Conservation (phyloP, 129 eudicot species). For the Chrysanthemum lavandulifolium region DNA sequence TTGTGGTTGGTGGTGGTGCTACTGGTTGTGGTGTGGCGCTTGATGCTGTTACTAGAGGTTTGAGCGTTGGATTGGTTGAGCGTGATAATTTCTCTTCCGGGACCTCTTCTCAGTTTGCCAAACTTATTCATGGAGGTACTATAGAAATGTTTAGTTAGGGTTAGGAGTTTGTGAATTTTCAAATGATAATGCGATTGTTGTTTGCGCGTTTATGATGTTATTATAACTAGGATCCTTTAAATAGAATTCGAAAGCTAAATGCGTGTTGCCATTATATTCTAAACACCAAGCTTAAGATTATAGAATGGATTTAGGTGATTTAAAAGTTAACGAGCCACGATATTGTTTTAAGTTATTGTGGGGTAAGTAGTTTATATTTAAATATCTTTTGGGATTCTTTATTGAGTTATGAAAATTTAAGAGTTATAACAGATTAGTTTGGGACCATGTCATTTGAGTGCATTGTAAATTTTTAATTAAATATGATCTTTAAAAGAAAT, state of each 20-base stretch:
- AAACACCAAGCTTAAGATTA: too few species aligned
- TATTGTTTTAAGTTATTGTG: not conserved
- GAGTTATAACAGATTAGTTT: not conserved
- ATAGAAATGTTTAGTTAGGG: not conserved
- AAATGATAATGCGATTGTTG: too few species aligned
- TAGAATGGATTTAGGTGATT: not conserved
- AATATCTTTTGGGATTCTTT: not conserved
- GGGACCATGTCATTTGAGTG: not conserved
- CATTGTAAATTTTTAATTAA: not conserved
- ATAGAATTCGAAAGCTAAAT: too few species aligned
- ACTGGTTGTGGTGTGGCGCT: conserved; percentile 94
- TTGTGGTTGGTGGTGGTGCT: conserved; percentile 90
- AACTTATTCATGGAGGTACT: conserved; percentile 88
- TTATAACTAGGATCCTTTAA: too few species aligned
- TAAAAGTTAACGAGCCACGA: not conserved
- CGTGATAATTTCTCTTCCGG: conserved; percentile 90
- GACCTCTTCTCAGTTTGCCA: conserved; percentile 84
- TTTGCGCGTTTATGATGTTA: too few species aligned
- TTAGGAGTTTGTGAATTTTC: too few species aligned
- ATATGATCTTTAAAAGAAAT: not conserved
- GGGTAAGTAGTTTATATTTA: not conserved
- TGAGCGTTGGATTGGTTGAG: conserved; percentile 91
- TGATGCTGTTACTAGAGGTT: conserved; percentile 87
- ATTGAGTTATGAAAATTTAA: not conserved
- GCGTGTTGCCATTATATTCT: too few species aligned